Base-by-base conservation (phyloP, 1,139 yeast genomes). In the Insectozyma bohioensis region DNA sequence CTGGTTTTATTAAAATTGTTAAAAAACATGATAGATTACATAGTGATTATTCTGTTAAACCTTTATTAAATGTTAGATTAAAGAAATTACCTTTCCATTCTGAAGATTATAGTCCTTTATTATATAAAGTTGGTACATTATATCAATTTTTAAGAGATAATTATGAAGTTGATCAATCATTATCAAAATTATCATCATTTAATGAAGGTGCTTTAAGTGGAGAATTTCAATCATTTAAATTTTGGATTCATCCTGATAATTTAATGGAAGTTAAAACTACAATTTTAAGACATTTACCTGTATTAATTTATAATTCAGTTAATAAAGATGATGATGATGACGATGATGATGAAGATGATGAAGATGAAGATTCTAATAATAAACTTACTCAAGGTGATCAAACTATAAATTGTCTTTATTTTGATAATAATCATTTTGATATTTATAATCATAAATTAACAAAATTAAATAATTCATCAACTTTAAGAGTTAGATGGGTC, bases 221-320 rank as follows among this genome's bases (percentile, higher is more conserved):
- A 24, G 81, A 80, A 31, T 85, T 69, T 58, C 86, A 85, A 49
- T 80, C 87, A 16, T 81, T 83, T 61, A 87, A 87, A 62, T 90
- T 90, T 60, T 92, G 98, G 98, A 74, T 92, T 31, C 97, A 92
- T 55, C 92, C 92, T 11, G 98, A 92, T 51, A 88, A 92, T 56
- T 68, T 90, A 55, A 90, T 90, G 96, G 97, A 92, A 61, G 95
- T 88, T 37, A 92, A 92, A 63, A 87, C 97, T 15, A 80, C 88
- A 43, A 86, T 92, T 45, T 74, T 92, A 53, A 83, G 97, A 57
- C 95, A 88, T 51, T 75, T 92, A 47, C 98, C 98, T 0, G 95
- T 90, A 4, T 72, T 92, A 42, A 85, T 92, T 30, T 92, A 87
- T 57, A 78, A 78, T 42, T 29, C 59, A 54, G 63, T 61, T 26